Percentiles rank a stretch among this genome's conserved stretches.
phyloP scores from a whole-genome alignment of 305 asterid genomes.

The Stenogyne calaminthoides region DNA sequence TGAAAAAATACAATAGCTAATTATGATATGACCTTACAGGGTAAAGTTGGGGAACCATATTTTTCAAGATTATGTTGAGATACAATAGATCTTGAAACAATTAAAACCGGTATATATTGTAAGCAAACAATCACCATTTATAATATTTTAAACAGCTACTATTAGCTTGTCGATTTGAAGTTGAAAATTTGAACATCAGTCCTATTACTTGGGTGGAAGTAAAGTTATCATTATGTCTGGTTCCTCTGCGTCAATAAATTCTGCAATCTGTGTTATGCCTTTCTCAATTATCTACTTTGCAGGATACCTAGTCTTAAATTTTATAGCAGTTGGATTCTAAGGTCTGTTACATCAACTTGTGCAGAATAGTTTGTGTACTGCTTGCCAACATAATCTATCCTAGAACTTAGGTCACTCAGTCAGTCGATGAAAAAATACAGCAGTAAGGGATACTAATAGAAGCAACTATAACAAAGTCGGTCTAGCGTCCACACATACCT shows the following conservation, averaged over 20 bases:
- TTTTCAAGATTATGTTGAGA: conserved; percentile 13
- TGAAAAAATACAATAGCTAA: conserved; percentile 39
- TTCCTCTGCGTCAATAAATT: not conserved
- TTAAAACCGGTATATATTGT: not conserved
- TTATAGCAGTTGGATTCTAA: not conserved
- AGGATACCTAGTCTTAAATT: not conserved
- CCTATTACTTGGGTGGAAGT: not conserved
- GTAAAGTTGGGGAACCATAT: conserved; percentile 1
- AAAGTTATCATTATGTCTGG: conserved; percentile 10
- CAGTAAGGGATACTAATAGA: conserved; percentile 16
- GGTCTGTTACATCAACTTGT: conserved; percentile 10
- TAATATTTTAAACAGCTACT: not conserved
- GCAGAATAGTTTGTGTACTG: conserved; percentile 7
- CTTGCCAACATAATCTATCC: not conserved
- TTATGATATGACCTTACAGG: conserved; percentile 18
- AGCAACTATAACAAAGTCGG: conserved; percentile 23
- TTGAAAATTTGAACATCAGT: not conserved
- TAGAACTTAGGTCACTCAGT: not conserved
- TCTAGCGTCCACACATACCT: conserved; percentile 54
- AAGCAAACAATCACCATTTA: not conserved
- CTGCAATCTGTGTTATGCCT: conserved; percentile 3
- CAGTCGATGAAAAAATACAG: conserved; percentile 6
- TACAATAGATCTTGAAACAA: conserved; percentile 9
- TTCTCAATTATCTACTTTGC: conserved; percentile 11
- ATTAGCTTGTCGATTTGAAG: conserved; percentile 7